Conservation (phyloP, 331 rosid genomes). For the Ulmus americana region DNA sequence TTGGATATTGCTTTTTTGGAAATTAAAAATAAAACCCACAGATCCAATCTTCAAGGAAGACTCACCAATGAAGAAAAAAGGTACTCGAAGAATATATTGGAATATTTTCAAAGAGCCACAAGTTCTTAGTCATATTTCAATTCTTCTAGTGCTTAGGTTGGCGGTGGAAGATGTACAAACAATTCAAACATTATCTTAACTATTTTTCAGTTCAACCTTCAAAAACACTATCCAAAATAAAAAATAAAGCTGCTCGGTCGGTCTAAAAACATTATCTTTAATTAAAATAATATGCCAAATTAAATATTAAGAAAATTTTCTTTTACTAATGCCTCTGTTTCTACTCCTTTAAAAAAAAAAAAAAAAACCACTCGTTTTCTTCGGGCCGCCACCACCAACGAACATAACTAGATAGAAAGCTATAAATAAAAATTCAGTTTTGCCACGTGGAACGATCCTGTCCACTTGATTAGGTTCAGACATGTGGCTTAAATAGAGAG, state of each 20-base stretch:
- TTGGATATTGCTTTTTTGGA: background rate
- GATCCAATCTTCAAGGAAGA: conserved; percentile 15
- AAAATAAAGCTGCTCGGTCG: conserved; percentile 28
- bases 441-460: conserved; percentile 22
- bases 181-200: conserved; percentile 17
- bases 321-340: too few species aligned
- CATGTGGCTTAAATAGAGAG: background rate
- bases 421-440: conserved; percentile 8
- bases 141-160: background rate
- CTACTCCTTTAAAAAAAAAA: background rate
- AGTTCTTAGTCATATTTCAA: background rate
- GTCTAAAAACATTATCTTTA: conserved; percentile 33
- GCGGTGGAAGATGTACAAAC: background rate
- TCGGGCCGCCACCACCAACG: conserved; percentile 11
- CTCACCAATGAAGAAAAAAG: background rate
- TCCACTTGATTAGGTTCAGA: background rate
- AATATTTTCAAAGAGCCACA: conserved; percentile 4
- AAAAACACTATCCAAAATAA: conserved; percentile 13
- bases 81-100: background rate
- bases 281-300: background rate
- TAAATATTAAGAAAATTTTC: background rate
- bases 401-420: conserved; percentile 21
- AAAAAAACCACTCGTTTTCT: background rate
- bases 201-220: background rate
- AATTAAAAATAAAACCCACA: background rate